phyloP scores from a whole-genome alignment of 2,329 filamentous ascomycete species.

The Xylaria arbuscula region DNA sequence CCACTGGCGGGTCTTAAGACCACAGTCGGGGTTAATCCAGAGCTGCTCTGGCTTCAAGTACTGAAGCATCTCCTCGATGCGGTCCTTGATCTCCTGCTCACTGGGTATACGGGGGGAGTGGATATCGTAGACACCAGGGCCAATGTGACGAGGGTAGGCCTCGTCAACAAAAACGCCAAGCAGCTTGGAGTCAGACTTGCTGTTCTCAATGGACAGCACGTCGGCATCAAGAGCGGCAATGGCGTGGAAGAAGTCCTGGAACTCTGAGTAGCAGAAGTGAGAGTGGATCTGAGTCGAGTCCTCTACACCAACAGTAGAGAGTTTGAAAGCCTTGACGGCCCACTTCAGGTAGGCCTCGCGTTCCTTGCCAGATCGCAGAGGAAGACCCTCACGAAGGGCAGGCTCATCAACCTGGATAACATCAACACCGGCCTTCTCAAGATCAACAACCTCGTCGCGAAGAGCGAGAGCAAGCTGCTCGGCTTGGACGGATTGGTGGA shows the following conservation, averaged over 20 bases:
- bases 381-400: conserved; percentile 98
- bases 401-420: conserved; percentile 99
- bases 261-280: conserved; percentile 99
- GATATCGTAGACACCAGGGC: conserved; percentile 99
- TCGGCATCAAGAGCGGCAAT: conserved; percentile 98
- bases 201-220: conserved; percentile 99
- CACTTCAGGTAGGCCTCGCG: conserved; percentile 96
- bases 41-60: conserved; percentile 98
- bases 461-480: conserved; percentile 98
- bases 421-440: conserved; percentile 94
- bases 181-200: conserved; percentile 99
- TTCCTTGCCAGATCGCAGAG: conserved; percentile 92
- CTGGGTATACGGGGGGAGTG: conserved; percentile 97
- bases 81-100: conserved; percentile 98
- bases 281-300: conserved; percentile 99
- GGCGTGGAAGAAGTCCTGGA: conserved; percentile 99
- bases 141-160: conserved; percentile 97
- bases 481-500: conserved; percentile 98
- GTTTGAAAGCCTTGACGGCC: conserved; percentile 98
- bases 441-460: conserved; percentile 97
- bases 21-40: conserved; percentile 99
- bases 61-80: conserved; percentile 97
- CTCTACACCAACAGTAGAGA: conserved; percentile 90
- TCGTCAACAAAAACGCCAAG: conserved; percentile 98
- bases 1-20: conserved; percentile 99